A percentile compares a stretch with the other conserved stretches of the same genome.
Evolutionary conservation across 1,139 yeast species (phyloP).

Genomic region (Taphrina sp.): DNA sequence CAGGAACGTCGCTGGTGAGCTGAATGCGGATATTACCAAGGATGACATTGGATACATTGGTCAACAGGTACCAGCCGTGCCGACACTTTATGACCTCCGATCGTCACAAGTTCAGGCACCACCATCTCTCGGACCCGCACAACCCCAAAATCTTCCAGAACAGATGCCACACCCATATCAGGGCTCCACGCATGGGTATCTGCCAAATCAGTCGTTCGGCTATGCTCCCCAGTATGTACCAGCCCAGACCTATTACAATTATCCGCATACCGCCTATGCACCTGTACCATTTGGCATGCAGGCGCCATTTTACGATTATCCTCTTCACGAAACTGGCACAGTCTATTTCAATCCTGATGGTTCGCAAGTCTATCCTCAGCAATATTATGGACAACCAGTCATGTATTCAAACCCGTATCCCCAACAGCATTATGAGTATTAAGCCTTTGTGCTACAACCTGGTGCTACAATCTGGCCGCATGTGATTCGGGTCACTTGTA

Average conservation of each 20-base stretch:
- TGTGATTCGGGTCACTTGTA: too few relatives aligned
- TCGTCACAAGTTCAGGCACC: constrained; percentile 12
- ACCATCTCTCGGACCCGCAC: constrained; percentile 13
- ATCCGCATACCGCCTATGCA: too few relatives aligned
- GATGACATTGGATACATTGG: too few relatives aligned
- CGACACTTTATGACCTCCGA: constrained; percentile 1
- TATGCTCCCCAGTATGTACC: constrained; percentile 1
- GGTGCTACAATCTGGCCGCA: too few relatives aligned
- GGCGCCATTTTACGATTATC: constrained; percentile 8
- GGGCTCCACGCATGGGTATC: background rate
- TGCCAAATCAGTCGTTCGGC: constrained; percentile 1
- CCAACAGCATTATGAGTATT: constrained; percentile 17
- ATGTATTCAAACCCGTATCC: constrained; percentile 4
- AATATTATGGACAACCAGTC: constrained; percentile 5
- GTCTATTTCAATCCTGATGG: constrained; percentile 15
- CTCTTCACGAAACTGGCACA: background rate
- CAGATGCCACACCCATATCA: constrained; percentile 8
- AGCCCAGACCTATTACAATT: constrained; percentile 2
- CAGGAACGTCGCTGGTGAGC: too few relatives aligned
- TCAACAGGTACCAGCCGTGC: constrained; percentile 2
- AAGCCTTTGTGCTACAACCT: too few relatives aligned
- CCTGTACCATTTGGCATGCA: constrained; percentile 2
- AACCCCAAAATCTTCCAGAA: constrained; percentile 14
- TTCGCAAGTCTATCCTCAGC: constrained; percentile 11
- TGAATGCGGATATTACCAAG: too few relatives aligned